Evolutionary conservation across 2,329 filamentous ascomycete species (phyloP), one percentile per base, ranked within the genome.

Genomic region (Rutstroemia sp.): DNA sequence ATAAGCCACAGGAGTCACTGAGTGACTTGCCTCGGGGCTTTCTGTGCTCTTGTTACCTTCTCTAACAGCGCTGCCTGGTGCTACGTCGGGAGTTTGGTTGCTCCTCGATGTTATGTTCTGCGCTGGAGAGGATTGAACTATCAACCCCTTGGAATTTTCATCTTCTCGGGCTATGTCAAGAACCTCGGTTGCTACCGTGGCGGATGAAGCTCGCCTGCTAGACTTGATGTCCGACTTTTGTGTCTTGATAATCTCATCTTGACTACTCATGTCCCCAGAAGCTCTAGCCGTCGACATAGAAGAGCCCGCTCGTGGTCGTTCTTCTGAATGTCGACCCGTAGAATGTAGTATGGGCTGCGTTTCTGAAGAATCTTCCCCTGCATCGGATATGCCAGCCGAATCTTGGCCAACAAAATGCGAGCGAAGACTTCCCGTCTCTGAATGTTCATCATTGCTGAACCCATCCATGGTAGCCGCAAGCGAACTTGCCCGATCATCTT

Each of bases 381-480:
- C 42, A 25, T 37, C 44, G 1, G 42, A 19, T 10, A 42, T 42
- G 42, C 56, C 57, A 39, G 52, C 47, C 0, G 54, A 58, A 50
- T 62, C 59, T 30, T 59, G 62, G 30, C 25, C 58, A 38, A 60
- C 44, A 8, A 64, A 49, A 19, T 65, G 64, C 23, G 64, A 67
- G 46, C 63, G 58, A n/a, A 61, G 44, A 56, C 67, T 67, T 52
- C 58, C 61, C 56, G 63, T 61, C 44, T 67, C 67, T 59, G 65
- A 60, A 47, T 67, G 66, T 49, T 70, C 71, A 14, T 68, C 69
- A 23, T 73, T 72, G 2, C 69, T 77, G 59, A 79, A 71, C 7
- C 75, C 74, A 58, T 85, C 83, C 57, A 84, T 65, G 0, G 81
- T 85, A 6, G 80, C 83, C 27, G 76, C 78, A 30, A 86, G 63